phyloP scores from a whole-genome alignment of 2,329 filamentous ascomycete species.

The Colletotrichum sp. region DNA sequence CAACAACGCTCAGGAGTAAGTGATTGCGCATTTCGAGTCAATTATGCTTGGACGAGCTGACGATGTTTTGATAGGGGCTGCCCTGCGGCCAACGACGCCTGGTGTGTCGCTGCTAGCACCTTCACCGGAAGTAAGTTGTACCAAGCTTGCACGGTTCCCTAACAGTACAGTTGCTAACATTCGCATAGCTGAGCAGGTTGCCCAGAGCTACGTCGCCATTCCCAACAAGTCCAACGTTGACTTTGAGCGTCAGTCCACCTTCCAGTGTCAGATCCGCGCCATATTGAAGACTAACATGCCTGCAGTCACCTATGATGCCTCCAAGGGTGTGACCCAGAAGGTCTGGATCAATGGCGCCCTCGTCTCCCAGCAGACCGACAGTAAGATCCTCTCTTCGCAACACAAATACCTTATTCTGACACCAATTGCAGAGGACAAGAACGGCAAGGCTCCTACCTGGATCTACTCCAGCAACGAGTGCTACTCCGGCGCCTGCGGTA shows the following conservation, averaged over 20 bases:
- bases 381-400: not conserved
- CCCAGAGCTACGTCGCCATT: not conserved
- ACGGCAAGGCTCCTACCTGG: not conserved
- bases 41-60: not conserved
- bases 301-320: not conserved
- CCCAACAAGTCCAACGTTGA: not conserved
- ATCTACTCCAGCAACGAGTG: slow-evolving; percentile 1
- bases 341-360: not conserved
- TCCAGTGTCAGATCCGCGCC: accelerated
- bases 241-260: not conserved
- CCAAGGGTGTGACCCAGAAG: not conserved
- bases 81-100: not conserved
- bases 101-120: not conserved
- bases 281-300: not conserved
- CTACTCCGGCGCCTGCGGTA: not conserved
- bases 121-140: not conserved
- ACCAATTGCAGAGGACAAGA: not conserved
- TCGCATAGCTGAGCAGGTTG: not conserved
- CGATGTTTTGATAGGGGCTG: not conserved
- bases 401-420: not conserved
- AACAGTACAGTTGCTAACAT: not conserved
- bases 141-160: accelerated
- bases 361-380: not conserved
- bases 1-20: not conserved
- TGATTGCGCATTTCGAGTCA: accelerated